Evolutionary conservation across 2,329 filamentous ascomycete genomes (phyloP).

Genomic region (Allantophomopsis lycopodina): DNA sequence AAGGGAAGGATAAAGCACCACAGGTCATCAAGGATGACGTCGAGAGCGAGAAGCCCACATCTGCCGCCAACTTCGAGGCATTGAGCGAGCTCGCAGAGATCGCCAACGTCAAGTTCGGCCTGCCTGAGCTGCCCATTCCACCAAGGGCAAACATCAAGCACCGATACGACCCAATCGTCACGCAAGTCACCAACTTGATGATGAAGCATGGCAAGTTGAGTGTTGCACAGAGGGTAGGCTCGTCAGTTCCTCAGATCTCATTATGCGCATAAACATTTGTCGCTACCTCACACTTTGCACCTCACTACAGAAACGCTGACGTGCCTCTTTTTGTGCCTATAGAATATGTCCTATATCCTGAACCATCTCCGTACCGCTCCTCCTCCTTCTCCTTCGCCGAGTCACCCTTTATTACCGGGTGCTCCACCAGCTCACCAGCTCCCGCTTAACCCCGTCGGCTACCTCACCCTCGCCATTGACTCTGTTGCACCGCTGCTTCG

Average conservation of each 20-base stretch:
- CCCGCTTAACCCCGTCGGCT: constrained; percentile 77
- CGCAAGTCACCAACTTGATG: constrained; percentile 78
- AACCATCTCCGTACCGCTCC: constrained; percentile 73
- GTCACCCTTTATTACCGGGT: constrained; percentile 60
- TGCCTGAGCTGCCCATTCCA: constrained; percentile 54
- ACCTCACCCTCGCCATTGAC: constrained; percentile 83
- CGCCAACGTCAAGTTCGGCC: constrained; percentile 45
- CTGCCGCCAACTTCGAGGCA: constrained; percentile 15
- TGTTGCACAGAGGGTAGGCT: constrained; percentile 67
- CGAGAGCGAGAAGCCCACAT: constrained; percentile 17
- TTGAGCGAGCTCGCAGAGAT: constrained; percentile 12
- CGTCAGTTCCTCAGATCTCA: neutral
- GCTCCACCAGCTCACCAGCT: constrained; percentile 66
- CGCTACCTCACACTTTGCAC: neutral
- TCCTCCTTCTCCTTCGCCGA: constrained; percentile 60
- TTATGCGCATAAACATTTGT: too few species aligned
- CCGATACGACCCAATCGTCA: constrained; percentile 73
- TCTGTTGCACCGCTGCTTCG: constrained; percentile 81
- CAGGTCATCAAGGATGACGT: constrained; percentile 51
- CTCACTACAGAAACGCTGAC: neutral
- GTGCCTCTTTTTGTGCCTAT: constrained; percentile 1
- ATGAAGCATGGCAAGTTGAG: constrained; percentile 89
- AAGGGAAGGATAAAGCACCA: constrained; percentile 46
- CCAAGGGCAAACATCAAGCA: constrained; percentile 52
- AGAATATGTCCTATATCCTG: constrained; percentile 80